Percentiles rank a stretch among this genome's conserved stretches.
Evolutionary conservation across 2,329 filamentous ascomycete genomes (phyloP).

Genomic region (Botrytis squamosa): DNA sequence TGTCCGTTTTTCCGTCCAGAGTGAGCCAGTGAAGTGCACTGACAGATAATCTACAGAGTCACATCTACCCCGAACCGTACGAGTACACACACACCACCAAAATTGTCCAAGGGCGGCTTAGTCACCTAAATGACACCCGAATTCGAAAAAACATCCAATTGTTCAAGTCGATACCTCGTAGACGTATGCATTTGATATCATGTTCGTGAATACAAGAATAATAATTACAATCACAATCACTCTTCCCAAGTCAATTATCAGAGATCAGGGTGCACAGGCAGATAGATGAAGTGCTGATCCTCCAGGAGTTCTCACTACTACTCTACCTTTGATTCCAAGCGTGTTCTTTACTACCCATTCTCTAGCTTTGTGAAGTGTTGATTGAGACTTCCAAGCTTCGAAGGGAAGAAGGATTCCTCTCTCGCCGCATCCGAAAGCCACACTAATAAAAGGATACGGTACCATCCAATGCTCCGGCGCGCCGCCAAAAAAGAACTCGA

Average conservation of each 20-base stretch:
- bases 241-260: background rate
- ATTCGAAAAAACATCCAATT: background rate
- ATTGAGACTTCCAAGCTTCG: background rate
- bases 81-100: background rate
- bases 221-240: background rate
- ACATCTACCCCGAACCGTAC: background rate
- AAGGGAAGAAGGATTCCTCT: constrained; percentile 7
- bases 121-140: background rate
- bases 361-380: background rate
- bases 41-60: background rate
- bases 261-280: background rate
- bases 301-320: too few species aligned
- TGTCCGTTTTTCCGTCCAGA: too few species aligned
- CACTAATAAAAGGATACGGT: constrained; percentile 19
- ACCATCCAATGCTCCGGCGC: constrained; percentile 12
- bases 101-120: background rate
- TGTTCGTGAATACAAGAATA: background rate
- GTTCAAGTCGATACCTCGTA: background rate
- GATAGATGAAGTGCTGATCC: background rate
- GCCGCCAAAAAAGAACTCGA: constrained; percentile 12
- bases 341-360: background rate
- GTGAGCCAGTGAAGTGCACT: background rate
- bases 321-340: background rate
- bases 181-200: background rate
- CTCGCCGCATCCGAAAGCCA: constrained; percentile 17